Evolutionary conservation across 345 rosid genomes (phyloP).

Genomic region (Aquilaria malaccensis): DNA sequence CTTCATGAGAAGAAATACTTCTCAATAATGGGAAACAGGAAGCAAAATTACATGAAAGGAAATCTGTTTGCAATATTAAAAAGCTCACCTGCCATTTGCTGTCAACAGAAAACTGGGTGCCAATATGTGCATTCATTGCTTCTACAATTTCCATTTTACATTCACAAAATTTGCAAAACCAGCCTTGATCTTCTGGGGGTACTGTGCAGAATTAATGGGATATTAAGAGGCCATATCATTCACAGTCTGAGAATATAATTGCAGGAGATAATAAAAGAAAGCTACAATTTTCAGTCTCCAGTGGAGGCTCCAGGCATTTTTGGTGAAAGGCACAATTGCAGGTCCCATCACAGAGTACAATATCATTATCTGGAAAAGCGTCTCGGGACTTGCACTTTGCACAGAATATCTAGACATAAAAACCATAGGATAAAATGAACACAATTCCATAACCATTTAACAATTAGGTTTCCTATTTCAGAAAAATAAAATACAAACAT

Average conservation of each 20-base stretch:
- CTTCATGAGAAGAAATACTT: conserved; percentile 27
- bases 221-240: conserved; percentile 13
- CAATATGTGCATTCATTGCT: conserved; percentile 88
- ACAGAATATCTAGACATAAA: conserved; percentile 68
- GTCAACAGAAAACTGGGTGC: conserved; percentile 57
- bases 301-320: conserved; percentile 86
- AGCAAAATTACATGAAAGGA: background rate
- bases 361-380: conserved; percentile 85
- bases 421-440: conserved; percentile 8
- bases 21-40: too few species aligned
- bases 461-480: background rate
- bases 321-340: conserved; percentile 95
- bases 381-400: conserved; percentile 85
- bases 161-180: conserved; percentile 91
- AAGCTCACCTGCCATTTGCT: conserved; percentile 75
- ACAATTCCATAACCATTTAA: background rate
- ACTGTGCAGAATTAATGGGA: conserved; percentile 43
- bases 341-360: conserved; percentile 91
- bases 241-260: conserved; percentile 1
- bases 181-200: conserved; percentile 96
- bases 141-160: conserved; percentile 90
- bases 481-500: conserved; percentile 13
- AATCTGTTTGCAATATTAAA: conserved; percentile 6
- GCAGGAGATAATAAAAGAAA: conserved; percentile 4
- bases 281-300: conserved; percentile 85